These are phyloP conservation scores for Yarrowia divulgata DNA, from an alignment of 805 yeast genomes.

Conservation along the genomic window DNA sequence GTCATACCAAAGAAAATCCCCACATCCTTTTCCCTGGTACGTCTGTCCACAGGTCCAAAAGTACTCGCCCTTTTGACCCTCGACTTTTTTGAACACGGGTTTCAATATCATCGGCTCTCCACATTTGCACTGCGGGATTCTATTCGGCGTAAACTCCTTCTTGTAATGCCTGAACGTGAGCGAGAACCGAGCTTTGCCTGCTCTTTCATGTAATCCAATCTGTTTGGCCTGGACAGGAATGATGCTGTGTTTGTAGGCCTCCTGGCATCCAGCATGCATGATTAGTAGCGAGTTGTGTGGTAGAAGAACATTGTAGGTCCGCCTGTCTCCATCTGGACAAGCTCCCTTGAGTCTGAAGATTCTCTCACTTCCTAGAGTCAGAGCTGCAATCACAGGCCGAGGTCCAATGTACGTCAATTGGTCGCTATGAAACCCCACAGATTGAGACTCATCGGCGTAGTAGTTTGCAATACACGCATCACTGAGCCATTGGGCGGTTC, in stretches of 20 bases:
- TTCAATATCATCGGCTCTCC: constrained; percentile 60
- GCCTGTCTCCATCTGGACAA: constrained; percentile 42
- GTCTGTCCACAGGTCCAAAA: constrained; percentile 68
- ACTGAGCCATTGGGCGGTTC: constrained; percentile 57
- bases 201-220: constrained; percentile 56
- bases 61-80: constrained; percentile 60
- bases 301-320: constrained; percentile 61
- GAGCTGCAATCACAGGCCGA: constrained; percentile 67
- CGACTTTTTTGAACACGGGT: constrained; percentile 58
- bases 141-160: constrained; percentile 51
- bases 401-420: constrained; percentile 77
- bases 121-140: constrained; percentile 55
- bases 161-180: constrained; percentile 69
- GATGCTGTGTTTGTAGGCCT: constrained; percentile 72
- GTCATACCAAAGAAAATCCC: constrained; percentile 41
- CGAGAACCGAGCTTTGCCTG: constrained; percentile 64
- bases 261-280: constrained; percentile 85
- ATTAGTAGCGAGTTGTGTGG: constrained; percentile 74
- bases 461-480: constrained; percentile 64
- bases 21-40: constrained; percentile 47
- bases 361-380: constrained; percentile 73
- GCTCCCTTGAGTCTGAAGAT: constrained; percentile 62
- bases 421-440: constrained; percentile 80
- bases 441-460: constrained; percentile 58
- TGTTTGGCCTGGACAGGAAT: constrained; percentile 52